These are phyloP conservation scores for Dothistroma septosporum DNA, from an alignment of 2,329 filamentous ascomycete genomes.

Conservation along the genomic window DNA sequence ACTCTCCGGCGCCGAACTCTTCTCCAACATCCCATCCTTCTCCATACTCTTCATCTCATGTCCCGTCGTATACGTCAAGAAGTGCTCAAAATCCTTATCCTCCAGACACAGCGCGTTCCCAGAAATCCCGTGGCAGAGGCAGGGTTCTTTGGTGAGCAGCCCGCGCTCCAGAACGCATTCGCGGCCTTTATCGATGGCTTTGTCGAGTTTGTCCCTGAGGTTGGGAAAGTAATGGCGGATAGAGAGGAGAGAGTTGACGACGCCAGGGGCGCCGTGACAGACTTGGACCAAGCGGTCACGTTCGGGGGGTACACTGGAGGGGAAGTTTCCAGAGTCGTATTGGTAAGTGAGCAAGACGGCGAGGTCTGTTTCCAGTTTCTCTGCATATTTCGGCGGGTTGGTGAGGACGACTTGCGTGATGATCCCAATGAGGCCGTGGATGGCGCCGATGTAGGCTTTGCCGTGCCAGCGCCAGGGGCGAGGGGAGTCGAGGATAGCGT, in stretches of 20 bases:
- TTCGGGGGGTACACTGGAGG: constrained; percentile 50
- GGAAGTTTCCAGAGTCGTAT: constrained; percentile 60
- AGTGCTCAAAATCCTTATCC: constrained; percentile 51
- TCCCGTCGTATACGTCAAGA: constrained; percentile 55
- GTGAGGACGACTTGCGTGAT: constrained; percentile 65
- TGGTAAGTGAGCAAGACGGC: constrained; percentile 57
- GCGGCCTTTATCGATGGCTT: constrained; percentile 50
- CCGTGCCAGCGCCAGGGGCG: constrained; percentile 63
- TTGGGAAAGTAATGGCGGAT: constrained; percentile 55
- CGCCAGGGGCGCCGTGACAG: constrained; percentile 64
- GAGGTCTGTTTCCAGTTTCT: constrained; percentile 52
- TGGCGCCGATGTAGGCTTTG: constrained; percentile 61
- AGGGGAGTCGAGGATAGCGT: constrained; percentile 54
- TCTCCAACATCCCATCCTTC: constrained; percentile 50
- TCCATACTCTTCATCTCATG: constrained; percentile 54
- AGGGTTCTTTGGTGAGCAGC: constrained; percentile 60
- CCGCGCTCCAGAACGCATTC: constrained; percentile 55
- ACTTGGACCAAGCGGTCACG: constrained; percentile 57
- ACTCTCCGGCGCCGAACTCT: constrained; percentile 48
- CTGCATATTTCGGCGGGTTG: constrained; percentile 52
- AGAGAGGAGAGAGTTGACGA: constrained; percentile 55
- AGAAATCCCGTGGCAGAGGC: constrained; percentile 60
- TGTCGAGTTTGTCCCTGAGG: constrained; percentile 52
- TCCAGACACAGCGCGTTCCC: constrained; percentile 59
- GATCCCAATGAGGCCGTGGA: constrained; percentile 65